Evolutionary conservation across 2,329 filamentous ascomycete genomes (phyloP).

Genomic region (Dactylellina cionopaga): DNA sequence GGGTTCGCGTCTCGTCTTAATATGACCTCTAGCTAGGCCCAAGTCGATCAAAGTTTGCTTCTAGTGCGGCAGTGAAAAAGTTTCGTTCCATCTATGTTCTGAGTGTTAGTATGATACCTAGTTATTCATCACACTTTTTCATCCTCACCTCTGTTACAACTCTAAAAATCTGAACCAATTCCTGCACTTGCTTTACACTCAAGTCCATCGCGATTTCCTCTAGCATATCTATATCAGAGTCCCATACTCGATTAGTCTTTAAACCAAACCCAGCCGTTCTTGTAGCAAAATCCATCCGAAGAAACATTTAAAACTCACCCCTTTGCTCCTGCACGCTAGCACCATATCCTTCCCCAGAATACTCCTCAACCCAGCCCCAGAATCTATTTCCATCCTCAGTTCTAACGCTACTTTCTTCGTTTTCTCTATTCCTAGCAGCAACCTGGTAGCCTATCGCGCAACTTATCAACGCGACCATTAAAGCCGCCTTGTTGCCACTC

Average conservation of each 20-base stretch:
- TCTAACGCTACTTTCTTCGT: constrained; percentile 61
- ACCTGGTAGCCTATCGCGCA: constrained; percentile 89
- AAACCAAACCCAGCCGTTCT: neutral
- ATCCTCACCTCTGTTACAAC: constrained; percentile 79
- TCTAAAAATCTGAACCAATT: constrained; percentile 84
- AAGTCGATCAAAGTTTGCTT: neutral
- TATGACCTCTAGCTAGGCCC: too few species aligned
- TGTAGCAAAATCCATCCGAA: neutral
- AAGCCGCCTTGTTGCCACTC: constrained; percentile 84
- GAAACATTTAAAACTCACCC: constrained; percentile 66
- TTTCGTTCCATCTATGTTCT: constrained; percentile 34
- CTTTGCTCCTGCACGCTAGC: constrained; percentile 76
- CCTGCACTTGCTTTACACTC: constrained; percentile 79
- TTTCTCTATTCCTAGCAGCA: constrained; percentile 76
- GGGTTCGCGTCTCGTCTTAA: too few species aligned
- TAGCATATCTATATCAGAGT: constrained; percentile 68
- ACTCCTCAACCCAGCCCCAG: constrained; percentile 92
- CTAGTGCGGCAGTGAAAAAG: constrained; percentile 32
- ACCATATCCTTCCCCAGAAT: constrained; percentile 80
- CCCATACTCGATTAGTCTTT: constrained; percentile 59
- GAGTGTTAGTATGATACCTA: neutral
- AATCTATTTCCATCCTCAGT: constrained; percentile 75
- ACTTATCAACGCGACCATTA: constrained; percentile 85
- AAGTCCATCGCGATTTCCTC: constrained; percentile 79
- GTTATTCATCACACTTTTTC: neutral